Conservation (phyloP, 768 basidiomycete genomes). For the Rubroboletus satanas region DNA sequence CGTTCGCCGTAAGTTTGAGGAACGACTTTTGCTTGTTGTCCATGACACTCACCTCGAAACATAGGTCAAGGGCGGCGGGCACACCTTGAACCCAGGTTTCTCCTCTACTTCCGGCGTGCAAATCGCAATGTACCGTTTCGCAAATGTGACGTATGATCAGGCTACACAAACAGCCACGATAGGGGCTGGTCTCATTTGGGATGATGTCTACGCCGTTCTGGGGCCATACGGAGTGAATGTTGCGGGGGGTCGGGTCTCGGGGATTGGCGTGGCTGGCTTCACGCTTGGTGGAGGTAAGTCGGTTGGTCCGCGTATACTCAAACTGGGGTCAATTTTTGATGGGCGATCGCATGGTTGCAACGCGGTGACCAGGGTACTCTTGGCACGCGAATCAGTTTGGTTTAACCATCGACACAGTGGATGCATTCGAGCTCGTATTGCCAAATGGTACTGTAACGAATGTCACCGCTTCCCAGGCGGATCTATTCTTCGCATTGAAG, state of each 20-base stretch:
- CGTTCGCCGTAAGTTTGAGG: constrained; percentile 47
- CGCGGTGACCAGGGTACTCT: constrained; percentile 48
- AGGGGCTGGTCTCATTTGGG: constrained; percentile 53
- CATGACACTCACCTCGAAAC: background rate
- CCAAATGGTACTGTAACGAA: constrained; percentile 46
- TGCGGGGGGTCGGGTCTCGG: constrained; percentile 55
- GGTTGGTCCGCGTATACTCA: background rate
- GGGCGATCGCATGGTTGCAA: constrained; percentile 6
- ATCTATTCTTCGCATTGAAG: constrained; percentile 45
- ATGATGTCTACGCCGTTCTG: constrained; percentile 58
- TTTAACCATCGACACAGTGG: constrained; percentile 51
- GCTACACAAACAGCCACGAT: constrained; percentile 37
- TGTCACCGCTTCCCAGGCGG: constrained; percentile 34
- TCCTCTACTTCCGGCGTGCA: constrained; percentile 60
- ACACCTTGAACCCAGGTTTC: constrained; percentile 51
- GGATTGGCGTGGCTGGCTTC: constrained; percentile 58
- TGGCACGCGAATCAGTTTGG: constrained; percentile 63
- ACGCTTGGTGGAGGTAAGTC: constrained; percentile 52
- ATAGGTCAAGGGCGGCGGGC: constrained; percentile 64
- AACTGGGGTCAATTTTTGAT: background rate
- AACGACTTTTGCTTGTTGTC: background rate
- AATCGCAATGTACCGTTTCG: constrained; percentile 52
- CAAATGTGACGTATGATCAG: constrained; percentile 40
- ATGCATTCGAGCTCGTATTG: constrained; percentile 55
- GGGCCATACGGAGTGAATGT: constrained; percentile 48